Percentiles rank a stretch among this genome's conserved stretches.
These are phyloP conservation scores for Phytomonas sp. DNA, from an alignment of 208 protist genomes.

Conservation along the genomic window DNA sequence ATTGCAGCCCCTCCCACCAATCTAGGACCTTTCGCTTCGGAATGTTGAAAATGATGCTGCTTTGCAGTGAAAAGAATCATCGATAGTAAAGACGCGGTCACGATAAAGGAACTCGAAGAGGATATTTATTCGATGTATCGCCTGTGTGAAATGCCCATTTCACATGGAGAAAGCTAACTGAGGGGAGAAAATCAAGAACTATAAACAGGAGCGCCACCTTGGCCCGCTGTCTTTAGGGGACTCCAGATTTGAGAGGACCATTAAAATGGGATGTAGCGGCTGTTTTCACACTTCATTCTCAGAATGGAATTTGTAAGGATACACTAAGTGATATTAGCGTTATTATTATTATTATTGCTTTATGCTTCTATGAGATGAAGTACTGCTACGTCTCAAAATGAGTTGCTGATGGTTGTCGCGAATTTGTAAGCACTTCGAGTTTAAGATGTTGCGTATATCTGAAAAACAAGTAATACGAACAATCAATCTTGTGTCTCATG, in stretches of 20 bases:
- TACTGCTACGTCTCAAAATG: background rate
- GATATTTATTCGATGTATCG: background rate
- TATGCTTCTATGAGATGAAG: background rate
- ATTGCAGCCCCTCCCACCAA: conserved; percentile 3
- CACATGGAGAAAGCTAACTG: background rate
- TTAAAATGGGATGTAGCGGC: background rate
- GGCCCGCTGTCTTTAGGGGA: background rate
- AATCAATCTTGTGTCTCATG: background rate
- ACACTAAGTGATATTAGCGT: background rate
- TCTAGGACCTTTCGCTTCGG: background rate
- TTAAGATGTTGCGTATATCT: background rate
- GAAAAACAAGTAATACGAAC: background rate
- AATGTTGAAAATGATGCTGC: background rate
- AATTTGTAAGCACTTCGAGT: background rate
- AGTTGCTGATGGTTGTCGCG: background rate
- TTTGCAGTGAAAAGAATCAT: background rate
- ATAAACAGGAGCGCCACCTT: background rate
- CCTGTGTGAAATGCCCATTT: background rate
- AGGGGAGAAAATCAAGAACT: background rate
- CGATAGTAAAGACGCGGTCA: background rate
- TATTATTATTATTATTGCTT: background rate
- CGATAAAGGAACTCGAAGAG: background rate
- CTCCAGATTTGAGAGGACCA: background rate
- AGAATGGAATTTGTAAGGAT: background rate
- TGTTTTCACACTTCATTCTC: background rate